Evolutionary conservation across 768 basidiomycete genomes (phyloP), one percentile per base, ranked within the genome.

Genomic region (Lepiota brunneoincarnata): DNA sequence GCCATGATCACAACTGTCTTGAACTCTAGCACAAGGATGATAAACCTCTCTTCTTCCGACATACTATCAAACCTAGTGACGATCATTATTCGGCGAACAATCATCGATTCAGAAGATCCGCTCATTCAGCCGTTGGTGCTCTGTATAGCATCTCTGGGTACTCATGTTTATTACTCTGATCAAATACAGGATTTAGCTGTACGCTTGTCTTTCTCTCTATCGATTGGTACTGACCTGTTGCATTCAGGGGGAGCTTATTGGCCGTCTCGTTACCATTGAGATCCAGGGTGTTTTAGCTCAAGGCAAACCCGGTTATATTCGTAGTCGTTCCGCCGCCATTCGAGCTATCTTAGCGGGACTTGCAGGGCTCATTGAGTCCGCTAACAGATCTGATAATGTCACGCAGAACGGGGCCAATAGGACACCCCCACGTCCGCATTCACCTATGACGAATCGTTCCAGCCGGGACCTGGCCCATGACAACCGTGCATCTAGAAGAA

Each of bases 101-200:
- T 81, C 1, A 71, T 85, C 28, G 78, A 86, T 54, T 72, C 80
- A 1, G 71, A 81, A 10, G 93, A 95, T 60, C 56, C 75, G 6
- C 73, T 93, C 9, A 72, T 98, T 10, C 77, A 83, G 0, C 68
- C 78, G 6, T 66, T 94, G 48, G 87, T 94, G 6, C 77, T 84
- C 51, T 88, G 89, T 63, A 87, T 95, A 39, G 76, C 88, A 2
- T 90, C 93, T 0, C 75, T 98, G 10, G 93, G 93, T 34, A 84
- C 88, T 10, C 93, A 96, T 63, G 85, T 96, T 50, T 95, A 97
- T 73, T 98, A 98, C 64, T 89, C 92, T 36, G 95, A 97, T 68
- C 95, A 98, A 69, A 92, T 94, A 46, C 91, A 93, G 63, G 95
- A 97, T 64, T 82, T 97, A 40, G 84, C 91, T 1, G 78, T 80